Evolutionary conservation across 129 eudicot genomes (phyloP).

Genomic region (Calendula officinalis): DNA sequence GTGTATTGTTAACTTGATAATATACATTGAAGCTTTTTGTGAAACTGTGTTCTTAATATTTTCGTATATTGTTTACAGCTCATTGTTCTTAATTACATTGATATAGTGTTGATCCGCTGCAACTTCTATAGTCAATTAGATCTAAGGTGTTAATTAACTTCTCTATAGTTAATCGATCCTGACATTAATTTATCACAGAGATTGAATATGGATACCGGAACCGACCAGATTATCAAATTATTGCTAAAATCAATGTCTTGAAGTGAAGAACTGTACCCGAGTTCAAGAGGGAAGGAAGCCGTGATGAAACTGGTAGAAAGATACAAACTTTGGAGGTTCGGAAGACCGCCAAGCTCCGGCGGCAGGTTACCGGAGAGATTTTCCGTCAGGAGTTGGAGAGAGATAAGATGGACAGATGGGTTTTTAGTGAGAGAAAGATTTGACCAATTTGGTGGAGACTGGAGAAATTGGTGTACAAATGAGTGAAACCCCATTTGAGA

Average conservation of each 20-base stretch:
- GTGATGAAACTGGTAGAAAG: conserved; percentile 50
- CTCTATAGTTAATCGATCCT: too few species aligned
- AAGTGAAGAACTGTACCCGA: conserved; percentile 63
- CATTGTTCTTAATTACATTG: too few species aligned
- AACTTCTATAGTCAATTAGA: too few species aligned
- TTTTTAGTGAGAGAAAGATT: conserved; percentile 40
- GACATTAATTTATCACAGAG: conserved; percentile 62
- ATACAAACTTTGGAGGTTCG: conserved; percentile 50
- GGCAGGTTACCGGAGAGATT: conserved; percentile 61
- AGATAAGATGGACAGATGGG: conserved; percentile 52
- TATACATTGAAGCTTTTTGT: too few species aligned
- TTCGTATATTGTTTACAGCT: too few species aligned
- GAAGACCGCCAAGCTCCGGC: conserved; percentile 55
- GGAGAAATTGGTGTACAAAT: conserved; percentile 50
- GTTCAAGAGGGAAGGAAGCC: conserved; percentile 66
- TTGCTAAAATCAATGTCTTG: conserved; percentile 59
- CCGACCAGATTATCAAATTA: conserved; percentile 55
- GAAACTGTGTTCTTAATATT: too few species aligned
- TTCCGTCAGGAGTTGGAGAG: conserved; percentile 71
- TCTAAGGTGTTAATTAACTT: too few species aligned
- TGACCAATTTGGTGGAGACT: conserved; percentile 64
- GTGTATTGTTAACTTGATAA: too few species aligned
- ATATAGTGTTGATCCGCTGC: too few species aligned
- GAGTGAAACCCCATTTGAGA: conserved; percentile 58
- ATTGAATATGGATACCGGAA: conserved; percentile 69